phyloP scores from a whole-genome alignment of 1,284 basidiomycete species.

The Albatrellus sp. region DNA sequence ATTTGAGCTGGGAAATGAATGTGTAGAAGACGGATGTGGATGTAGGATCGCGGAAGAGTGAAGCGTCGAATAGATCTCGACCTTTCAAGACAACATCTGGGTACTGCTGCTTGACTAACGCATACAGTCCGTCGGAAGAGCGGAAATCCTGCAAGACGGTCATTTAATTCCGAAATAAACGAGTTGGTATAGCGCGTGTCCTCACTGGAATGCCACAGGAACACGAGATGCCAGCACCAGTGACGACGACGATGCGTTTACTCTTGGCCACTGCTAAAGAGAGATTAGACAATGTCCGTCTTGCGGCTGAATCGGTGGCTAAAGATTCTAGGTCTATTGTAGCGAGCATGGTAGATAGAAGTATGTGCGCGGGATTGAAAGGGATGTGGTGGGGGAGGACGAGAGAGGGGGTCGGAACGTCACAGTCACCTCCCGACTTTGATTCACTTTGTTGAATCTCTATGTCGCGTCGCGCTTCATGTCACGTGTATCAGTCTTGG shows the following conservation, averaged over 20 bases:
- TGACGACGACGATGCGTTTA: constrained; percentile 78
- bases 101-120: constrained; percentile 75
- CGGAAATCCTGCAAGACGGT: constrained; percentile 63
- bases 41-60: constrained; percentile 73
- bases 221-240: constrained; percentile 88
- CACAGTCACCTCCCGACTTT: not conserved
- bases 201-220: constrained; percentile 85
- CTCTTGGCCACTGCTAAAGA: constrained; percentile 70
- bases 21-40: constrained; percentile 88
- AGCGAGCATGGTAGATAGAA: constrained; percentile 32
- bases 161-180: not conserved
- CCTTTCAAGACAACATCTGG: constrained; percentile 78
- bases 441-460: not conserved
- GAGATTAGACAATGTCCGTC: constrained; percentile 51
- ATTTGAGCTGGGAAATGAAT: constrained; percentile 85
- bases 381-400: constrained; percentile 3
- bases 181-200: constrained; percentile 7
- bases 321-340: constrained; percentile 40
- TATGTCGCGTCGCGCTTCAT: not conserved
- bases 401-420: not conserved
- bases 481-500: not conserved
- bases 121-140: constrained; percentile 80
- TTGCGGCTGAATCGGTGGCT: constrained; percentile 33
- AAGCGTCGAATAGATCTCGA: constrained; percentile 82
- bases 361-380: constrained; percentile 2